These are phyloP conservation scores for Puccinia coronata DNA, from an alignment of 1,284 basidiomycete genomes.

Conservation along the genomic window DNA sequence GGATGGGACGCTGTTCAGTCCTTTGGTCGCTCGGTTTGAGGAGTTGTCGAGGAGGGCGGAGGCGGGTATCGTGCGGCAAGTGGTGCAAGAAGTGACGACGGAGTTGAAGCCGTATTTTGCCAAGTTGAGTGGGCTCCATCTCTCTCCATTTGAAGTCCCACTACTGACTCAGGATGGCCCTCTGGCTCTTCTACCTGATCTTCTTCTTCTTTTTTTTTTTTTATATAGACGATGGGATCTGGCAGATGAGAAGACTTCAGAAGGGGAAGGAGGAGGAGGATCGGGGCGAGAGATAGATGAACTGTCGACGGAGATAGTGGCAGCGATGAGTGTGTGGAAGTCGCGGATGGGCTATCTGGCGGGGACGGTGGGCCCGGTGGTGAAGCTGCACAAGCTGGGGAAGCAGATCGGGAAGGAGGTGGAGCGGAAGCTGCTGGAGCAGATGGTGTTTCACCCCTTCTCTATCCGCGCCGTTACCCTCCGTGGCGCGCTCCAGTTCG, in stretches of 20 bases:
- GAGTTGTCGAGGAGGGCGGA: neutral
- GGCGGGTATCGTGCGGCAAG: slow-evolving; percentile 7
- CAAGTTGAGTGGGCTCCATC: too few species aligned
- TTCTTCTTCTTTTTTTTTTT: neutral
- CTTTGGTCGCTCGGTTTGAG: slow-evolving; percentile 14
- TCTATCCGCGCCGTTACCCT: slow-evolving; percentile 3
- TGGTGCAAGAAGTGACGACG: neutral
- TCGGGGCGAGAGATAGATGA: neutral
- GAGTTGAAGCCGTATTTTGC: slow-evolving; percentile 35
- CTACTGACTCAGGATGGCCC: too few species aligned
- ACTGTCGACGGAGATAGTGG: neutral
- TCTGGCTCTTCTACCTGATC: too few species aligned
- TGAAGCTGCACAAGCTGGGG: neutral
- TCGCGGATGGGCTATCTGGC: neutral
- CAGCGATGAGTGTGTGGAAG: slow-evolving; percentile 11
- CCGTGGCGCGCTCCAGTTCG: neutral
- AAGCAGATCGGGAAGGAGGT: slow-evolving; percentile 10
- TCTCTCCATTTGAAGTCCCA: too few species aligned
- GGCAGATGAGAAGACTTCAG: neutral
- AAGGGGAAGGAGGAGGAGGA: neutral
- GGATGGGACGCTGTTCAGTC: slow-evolving; percentile 16
- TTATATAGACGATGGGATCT: slow-evolving; percentile 37
- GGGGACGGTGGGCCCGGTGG: neutral
- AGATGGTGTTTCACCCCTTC: slow-evolving; percentile 9
- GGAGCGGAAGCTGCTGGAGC: neutral